A percentile compares a stretch with the other conserved stretches of the same genome.
phyloP scores from a whole-genome alignment of 192 early-diverging fungal species.

The Coemansia sp. region DNA sequence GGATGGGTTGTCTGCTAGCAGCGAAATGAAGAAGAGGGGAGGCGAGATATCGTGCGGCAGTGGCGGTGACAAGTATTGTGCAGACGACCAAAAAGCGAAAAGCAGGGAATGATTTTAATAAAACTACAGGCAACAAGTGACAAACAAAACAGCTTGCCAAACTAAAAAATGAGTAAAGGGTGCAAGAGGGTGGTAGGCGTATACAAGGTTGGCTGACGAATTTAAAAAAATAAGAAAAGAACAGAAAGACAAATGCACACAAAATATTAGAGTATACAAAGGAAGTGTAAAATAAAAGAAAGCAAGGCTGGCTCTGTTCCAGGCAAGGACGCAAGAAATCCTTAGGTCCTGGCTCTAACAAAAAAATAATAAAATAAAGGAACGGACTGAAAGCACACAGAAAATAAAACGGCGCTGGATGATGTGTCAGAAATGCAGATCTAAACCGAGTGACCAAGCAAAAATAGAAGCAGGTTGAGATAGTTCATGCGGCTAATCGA shows the following conservation, averaged over 20 bases:
- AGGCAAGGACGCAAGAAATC: background rate
- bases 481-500: background rate
- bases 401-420: background rate
- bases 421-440: conserved; percentile 2
- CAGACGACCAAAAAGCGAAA: background rate
- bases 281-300: background rate
- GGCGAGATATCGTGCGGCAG: background rate
- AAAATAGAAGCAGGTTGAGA: background rate
- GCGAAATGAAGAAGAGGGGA: background rate
- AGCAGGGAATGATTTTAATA: conserved; percentile 1
- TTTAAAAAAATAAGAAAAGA: background rate
- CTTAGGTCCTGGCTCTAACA: background rate
- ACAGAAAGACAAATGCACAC: background rate
- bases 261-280: background rate
- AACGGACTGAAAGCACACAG: background rate
- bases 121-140: conserved; percentile 5
- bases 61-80: background rate
- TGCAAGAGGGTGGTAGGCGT: background rate
- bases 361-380: background rate
- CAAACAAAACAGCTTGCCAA: background rate
- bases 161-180: background rate
- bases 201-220: background rate
- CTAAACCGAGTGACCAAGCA: background rate
- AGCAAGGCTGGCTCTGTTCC: background rate
- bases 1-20: background rate